Evolutionary conservation across 164 flowering plant species (phyloP).

Genomic region (Hamamelis virginiana): DNA sequence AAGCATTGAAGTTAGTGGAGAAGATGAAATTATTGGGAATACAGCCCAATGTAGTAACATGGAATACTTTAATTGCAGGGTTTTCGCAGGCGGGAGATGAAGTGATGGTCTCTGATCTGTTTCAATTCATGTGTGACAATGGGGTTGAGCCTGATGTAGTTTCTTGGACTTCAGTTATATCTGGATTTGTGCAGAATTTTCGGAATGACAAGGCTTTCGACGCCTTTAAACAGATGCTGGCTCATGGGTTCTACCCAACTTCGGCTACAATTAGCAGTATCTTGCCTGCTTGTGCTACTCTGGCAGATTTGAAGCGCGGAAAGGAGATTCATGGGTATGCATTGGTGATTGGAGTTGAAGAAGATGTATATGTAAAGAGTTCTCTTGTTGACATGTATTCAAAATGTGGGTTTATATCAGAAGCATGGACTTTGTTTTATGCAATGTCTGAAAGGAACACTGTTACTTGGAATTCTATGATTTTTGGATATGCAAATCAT

Average conservation of each 20-base stretch:
- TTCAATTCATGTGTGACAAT: constrained; percentile 31
- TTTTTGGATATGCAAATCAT: constrained; percentile 76
- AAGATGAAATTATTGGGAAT: constrained; percentile 38
- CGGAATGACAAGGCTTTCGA: constrained; percentile 41
- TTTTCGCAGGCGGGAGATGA: constrained; percentile 51
- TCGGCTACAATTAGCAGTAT: constrained; percentile 58
- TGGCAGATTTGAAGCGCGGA: constrained; percentile 42
- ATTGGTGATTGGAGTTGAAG: constrained; percentile 47
- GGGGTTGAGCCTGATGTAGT: constrained; percentile 64
- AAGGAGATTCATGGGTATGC: constrained; percentile 67
- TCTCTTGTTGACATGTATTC: constrained; percentile 87
- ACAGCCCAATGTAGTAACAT: constrained; percentile 69
- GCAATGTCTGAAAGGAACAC: constrained; percentile 45
- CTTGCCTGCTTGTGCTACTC: constrained; percentile 54
- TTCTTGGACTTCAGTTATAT: constrained; percentile 79
- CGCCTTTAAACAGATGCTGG: constrained; percentile 56
- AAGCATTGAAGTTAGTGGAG: constrained; percentile 57
- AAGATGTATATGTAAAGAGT: constrained; percentile 63
- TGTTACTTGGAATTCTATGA: constrained; percentile 84
- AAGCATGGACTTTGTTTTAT: constrained; percentile 55
- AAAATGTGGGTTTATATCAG: constrained; percentile 67
- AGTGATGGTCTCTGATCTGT: constrained; percentile 34
- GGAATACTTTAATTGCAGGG: constrained; percentile 77
- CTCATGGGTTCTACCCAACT: constrained; percentile 41
- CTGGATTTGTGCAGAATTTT: constrained; percentile 71